These are phyloP conservation scores for Imleria badia DNA, from an alignment of 768 basidiomycete species.

Conservation along the genomic window DNA sequence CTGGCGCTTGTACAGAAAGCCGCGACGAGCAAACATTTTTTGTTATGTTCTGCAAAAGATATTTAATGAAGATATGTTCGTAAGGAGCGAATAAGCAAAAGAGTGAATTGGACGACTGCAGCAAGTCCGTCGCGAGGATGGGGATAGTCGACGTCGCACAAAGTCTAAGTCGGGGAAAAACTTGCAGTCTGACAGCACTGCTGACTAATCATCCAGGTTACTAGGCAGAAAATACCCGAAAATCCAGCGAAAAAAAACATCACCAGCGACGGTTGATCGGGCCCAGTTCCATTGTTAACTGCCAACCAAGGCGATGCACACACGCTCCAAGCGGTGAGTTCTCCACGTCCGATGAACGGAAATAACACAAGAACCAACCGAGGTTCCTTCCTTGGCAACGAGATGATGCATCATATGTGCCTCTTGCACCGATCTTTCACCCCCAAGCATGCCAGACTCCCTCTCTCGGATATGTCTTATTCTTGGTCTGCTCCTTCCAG, in stretches of 20 bases:
- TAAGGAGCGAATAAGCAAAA: constrained; percentile 26
- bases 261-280: background rate
- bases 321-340: background rate
- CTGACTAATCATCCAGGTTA: constrained; percentile 21
- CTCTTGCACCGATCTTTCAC: constrained; percentile 1
- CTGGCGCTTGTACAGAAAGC: constrained; percentile 19
- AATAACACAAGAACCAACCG: constrained; percentile 8
- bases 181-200: background rate
- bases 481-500: constrained; percentile 8
- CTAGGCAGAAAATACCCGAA: no score
- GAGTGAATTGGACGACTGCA: no score
- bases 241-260: no score
- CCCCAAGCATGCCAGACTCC: constrained; percentile 23
- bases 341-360: constrained; percentile 1
- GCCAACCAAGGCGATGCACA: background rate
- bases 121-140: background rate
- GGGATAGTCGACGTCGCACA: background rate
- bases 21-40: constrained; percentile 15
- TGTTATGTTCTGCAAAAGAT: background rate
- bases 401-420: background rate
- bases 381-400: constrained; percentile 8
- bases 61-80: constrained; percentile 5
- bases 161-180: background rate
- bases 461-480: constrained; percentile 16
- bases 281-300: background rate